Evolutionary conservation across 306 rosid species (phyloP).

Genomic region (Psophocarpus tetragonolobus): DNA sequence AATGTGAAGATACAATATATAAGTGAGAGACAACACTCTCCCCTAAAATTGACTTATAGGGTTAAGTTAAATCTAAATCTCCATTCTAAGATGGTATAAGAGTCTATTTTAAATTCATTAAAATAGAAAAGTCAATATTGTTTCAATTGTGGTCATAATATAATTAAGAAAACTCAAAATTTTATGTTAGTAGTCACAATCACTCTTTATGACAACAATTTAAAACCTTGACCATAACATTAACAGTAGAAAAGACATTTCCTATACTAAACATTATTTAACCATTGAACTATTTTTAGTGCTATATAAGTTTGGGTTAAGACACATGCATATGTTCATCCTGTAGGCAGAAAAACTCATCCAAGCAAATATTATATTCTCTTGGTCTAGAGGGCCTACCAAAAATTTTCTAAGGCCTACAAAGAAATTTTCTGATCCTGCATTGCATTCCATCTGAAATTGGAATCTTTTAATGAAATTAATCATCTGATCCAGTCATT

Average conservation of each 20-base stretch:
- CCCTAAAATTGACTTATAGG: too few species aligned
- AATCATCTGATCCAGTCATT: not conserved
- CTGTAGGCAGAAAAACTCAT: not conserved
- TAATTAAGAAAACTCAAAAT: not conserved
- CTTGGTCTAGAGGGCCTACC: not conserved
- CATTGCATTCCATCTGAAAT: not conserved
- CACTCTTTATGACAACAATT: not conserved
- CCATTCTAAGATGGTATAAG: too few species aligned
- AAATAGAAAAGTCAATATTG: not conserved
- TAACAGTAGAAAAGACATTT: not conserved
- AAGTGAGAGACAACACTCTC: too few species aligned
- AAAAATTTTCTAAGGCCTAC: not conserved
- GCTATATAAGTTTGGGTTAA: not conserved
- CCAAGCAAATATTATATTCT: slow-evolving; percentile 7
- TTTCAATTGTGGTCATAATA: not conserved
- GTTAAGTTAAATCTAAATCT: too few species aligned
- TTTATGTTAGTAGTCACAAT: not conserved
- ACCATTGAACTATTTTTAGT: not conserved
- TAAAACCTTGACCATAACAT: not conserved
- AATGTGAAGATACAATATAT: not conserved
- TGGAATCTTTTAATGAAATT: not conserved
- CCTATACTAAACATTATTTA: not conserved
- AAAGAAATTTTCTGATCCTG: not conserved
- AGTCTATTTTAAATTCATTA: too few species aligned
- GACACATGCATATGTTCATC: not conserved